Evolutionary conservation across 2,329 filamentous ascomycete genomes (phyloP).

Genomic region (Phyllosticta ampelicida): DNA sequence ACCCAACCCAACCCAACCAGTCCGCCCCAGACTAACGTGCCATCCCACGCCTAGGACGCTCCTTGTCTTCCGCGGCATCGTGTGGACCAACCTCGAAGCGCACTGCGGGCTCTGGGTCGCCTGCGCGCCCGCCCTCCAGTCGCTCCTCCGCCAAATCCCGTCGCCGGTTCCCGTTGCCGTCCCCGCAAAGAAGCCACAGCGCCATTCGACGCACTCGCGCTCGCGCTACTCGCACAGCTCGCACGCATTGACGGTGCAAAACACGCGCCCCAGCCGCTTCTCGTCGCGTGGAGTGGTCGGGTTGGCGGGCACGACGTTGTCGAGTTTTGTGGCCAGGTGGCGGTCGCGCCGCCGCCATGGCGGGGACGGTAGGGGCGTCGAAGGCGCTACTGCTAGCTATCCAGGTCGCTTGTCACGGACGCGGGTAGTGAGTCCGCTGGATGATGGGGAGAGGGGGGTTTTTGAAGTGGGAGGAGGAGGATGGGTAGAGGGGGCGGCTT

Average conservation of each 20-base stretch:
- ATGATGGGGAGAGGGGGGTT: not conserved
- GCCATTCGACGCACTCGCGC: not conserved
- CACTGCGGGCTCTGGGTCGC: conserved; percentile 36
- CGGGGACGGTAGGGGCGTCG: not conserved
- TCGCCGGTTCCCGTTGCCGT: conserved; percentile 7
- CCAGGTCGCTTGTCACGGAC: not conserved
- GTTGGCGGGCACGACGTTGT: not conserved
- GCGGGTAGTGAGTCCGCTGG: not conserved
- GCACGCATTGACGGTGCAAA: no score
- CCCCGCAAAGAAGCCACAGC: not conserved
- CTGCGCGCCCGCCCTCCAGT: conserved; percentile 33
- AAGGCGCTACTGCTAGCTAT: not conserved
- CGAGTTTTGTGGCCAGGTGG: not conserved
- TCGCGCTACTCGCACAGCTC: no score
- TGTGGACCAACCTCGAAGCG: conserved; percentile 34
- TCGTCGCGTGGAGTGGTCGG: not conserved
- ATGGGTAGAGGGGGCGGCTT: no score
- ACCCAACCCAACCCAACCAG: no score
- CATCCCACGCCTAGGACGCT: conserved; percentile 20
- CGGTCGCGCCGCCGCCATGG: no score
- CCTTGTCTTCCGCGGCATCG: conserved; percentile 26
- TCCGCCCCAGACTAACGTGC: no score
- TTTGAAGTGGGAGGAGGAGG: no score
- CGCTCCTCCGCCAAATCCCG: conserved; percentile 27
- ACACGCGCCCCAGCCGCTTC: not conserved